A percentile compares a stretch with the other conserved stretches of the same genome.
phyloP scores from a whole-genome alignment of 192 early-diverging fungal genomes.

The Blastocladiella britannica region DNA sequence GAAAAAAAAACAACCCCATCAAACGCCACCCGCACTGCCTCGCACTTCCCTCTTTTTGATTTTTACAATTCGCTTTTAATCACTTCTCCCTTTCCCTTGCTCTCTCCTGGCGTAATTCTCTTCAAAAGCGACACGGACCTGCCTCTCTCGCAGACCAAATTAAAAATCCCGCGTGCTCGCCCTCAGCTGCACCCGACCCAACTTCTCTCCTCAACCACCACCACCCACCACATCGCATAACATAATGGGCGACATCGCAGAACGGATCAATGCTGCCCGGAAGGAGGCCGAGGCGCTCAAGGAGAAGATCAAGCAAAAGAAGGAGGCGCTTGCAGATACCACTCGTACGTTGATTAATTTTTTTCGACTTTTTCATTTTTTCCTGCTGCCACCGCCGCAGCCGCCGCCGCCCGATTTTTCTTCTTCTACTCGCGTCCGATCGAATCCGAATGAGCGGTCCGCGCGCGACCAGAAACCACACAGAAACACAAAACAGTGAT shows the following conservation, averaged over 20 bases:
- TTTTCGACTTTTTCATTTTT: neutral
- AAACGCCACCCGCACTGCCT: too few species aligned
- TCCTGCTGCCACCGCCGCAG: neutral
- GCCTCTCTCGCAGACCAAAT: too few species aligned
- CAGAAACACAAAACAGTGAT: too few species aligned
- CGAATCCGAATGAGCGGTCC: neutral
- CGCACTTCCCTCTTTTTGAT: too few species aligned
- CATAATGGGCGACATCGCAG: constrained; percentile 61
- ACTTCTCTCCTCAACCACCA: neutral
- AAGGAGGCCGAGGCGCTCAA: constrained; percentile 90
- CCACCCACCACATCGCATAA: neutral
- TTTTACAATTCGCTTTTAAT: too few species aligned
- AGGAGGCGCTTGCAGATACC: constrained; percentile 83
- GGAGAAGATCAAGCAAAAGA: constrained; percentile 86
- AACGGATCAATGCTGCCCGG: constrained; percentile 69
- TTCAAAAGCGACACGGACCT: too few species aligned
- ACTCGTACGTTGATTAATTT: constrained; percentile 45
- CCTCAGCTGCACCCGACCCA: too few species aligned
- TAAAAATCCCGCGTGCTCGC: too few species aligned
- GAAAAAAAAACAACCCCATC: too few species aligned
- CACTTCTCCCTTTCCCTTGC: too few species aligned
- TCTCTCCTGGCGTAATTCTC: too few species aligned
- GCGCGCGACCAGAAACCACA: neutral
- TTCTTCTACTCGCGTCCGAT: too few species aligned
- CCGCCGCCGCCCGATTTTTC: neutral